Evolutionary conservation across 176 grass and related monocot genomes (phyloP).

Genomic region (Juncus effusus): DNA sequence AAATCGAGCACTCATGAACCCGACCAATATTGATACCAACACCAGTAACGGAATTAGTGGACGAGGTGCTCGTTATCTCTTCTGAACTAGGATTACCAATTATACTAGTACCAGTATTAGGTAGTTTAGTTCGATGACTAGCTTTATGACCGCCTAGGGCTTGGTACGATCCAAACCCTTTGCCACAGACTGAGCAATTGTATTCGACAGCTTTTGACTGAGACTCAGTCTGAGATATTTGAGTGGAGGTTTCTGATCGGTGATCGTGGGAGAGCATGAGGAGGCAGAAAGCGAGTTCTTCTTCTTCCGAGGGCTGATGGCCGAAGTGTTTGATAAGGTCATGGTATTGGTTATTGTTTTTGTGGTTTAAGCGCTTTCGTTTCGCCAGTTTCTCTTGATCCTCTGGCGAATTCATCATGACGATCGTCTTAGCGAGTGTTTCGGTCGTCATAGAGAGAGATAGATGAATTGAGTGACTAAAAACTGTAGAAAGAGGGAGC

Average conservation of each 20-base stretch:
- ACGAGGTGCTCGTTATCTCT: constrained; percentile 19
- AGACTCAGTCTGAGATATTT: background rate
- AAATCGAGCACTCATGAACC: constrained; percentile 65
- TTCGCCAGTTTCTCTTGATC: constrained; percentile 37
- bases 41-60: background rate
- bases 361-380: constrained; percentile 47
- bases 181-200: constrained; percentile 88
- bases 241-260: constrained; percentile 5
- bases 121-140: constrained; percentile 55
- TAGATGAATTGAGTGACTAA: no score
- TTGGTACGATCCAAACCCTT: constrained; percentile 75
- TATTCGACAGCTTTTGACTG: constrained; percentile 20
- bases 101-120: no score
- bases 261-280: constrained; percentile 55
- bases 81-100: background rate
- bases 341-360: background rate
- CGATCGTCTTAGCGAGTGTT: constrained; percentile 23
- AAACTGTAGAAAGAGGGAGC: background rate
- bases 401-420: background rate
- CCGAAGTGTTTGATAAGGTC: constrained; percentile 10
- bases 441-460: constrained; percentile 48
- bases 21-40: background rate
- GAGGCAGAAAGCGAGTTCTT: constrained; percentile 74
- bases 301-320: constrained; percentile 46
- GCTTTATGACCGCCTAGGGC: constrained; percentile 87